Evolutionary conservation across 345 rosid species (phyloP).

Genomic region (Adansonia digitata): DNA sequence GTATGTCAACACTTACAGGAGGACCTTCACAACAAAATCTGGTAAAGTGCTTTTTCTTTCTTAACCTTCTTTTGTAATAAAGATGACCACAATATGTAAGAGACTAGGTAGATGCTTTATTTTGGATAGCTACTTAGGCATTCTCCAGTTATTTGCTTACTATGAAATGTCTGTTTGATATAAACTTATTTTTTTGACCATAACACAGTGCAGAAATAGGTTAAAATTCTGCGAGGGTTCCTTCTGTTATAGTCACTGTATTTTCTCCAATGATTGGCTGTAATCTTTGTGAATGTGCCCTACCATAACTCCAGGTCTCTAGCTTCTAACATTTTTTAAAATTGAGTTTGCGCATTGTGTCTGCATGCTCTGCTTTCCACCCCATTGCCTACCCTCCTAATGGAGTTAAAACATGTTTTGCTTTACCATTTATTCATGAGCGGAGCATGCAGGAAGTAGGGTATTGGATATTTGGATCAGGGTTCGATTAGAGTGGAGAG

Average conservation of each 20-base stretch:
- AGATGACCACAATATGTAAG: not conserved
- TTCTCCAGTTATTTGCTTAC: not conserved
- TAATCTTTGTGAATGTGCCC: not conserved
- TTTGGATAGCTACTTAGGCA: not conserved
- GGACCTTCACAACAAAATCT: conserved; percentile 62
- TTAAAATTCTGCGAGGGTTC: not conserved
- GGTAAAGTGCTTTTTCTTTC: conserved; percentile 21
- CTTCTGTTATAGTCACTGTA: not conserved
- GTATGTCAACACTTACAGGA: conserved; percentile 61
- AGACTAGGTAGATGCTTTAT: not conserved
- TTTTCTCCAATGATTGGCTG: not conserved
- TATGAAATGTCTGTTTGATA: not conserved
- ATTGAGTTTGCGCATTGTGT: not conserved
- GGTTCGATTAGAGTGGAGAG: not conserved
- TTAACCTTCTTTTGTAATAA: not conserved
- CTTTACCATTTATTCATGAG: not conserved
- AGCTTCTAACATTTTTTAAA: not conserved
- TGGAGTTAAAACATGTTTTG: not conserved
- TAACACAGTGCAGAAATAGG: not conserved
- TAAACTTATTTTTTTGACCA: not conserved
- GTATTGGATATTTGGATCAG: not conserved
- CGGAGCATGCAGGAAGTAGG: not conserved
- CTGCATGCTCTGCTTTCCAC: not conserved
- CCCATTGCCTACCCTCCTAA: not conserved
- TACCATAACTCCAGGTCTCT: not conserved